phyloP scores from a whole-genome alignment of 192 early-diverging fungal genomes.

The Umbelopsis ramanniana region DNA sequence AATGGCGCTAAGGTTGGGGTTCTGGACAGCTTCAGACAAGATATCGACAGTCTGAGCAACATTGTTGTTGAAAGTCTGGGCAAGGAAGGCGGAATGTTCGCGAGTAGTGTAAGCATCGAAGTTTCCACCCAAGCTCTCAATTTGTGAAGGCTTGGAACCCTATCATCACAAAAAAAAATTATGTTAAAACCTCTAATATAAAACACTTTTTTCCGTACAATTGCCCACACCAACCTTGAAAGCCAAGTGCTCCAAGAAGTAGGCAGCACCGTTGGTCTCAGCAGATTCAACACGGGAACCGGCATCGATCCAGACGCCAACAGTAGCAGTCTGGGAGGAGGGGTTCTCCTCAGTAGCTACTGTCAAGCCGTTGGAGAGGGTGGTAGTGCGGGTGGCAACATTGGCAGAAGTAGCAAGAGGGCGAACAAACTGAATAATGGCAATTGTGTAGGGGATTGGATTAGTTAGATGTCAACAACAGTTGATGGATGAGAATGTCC shows the following conservation, averaged over 20 bases:
- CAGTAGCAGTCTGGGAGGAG: conserved; percentile 81
- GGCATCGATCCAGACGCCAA: conserved; percentile 91
- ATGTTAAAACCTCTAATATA: not conserved
- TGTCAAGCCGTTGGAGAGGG: conserved; percentile 80
- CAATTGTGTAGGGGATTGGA: not conserved
- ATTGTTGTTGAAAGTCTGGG: conserved; percentile 90
- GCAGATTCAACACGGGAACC: conserved; percentile 83
- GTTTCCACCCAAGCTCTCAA: conserved; percentile 99
- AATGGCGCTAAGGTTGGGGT: conserved; percentile 85
- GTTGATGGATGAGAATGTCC: too few relatives aligned
- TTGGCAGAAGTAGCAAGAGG: conserved; percentile 57
- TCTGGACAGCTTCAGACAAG: conserved; percentile 93
- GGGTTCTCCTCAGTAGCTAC: conserved; percentile 85
- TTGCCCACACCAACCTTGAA: conserved; percentile 80
- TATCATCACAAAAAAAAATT: not conserved
- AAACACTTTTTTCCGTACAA: not conserved
- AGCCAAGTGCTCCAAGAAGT: conserved; percentile 99
- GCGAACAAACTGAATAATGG: conserved; percentile 43
- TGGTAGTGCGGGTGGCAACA: conserved; percentile 60
- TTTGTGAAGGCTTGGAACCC: conserved; percentile 49
- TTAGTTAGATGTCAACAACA: not conserved
- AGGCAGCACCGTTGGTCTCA: conserved; percentile 92
- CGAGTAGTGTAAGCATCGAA: conserved; percentile 99
- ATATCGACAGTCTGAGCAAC: conserved; percentile 90
- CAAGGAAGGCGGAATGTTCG: conserved; percentile 99